Evolutionary conservation across 192 early-diverging fungal genomes (phyloP).

Genomic region (Gonapodya prolifera): DNA sequence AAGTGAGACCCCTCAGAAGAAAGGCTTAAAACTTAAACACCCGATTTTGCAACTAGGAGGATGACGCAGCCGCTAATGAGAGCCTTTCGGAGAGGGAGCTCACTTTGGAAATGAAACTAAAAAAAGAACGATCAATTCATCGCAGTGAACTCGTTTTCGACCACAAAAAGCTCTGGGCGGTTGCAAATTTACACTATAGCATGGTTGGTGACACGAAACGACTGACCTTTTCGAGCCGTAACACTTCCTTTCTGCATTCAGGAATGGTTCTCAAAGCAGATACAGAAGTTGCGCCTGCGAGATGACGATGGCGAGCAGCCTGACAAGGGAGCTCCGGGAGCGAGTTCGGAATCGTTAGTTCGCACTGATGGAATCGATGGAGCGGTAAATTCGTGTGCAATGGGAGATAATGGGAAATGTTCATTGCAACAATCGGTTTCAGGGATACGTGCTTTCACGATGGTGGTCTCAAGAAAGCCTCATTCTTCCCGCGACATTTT

Average conservation of each 20-base stretch:
- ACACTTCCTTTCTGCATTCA: conserved; percentile 8
- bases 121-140: conserved; percentile 63
- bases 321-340: not conserved
- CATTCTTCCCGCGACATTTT: not conserved
- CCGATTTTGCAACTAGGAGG: not conserved
- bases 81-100: conserved; percentile 50
- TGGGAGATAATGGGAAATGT: not conserved
- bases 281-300: conserved; percentile 12
- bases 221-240: not conserved
- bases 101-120: conserved; percentile 56
- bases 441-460: not conserved
- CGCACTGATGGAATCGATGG: not conserved
- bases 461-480: not conserved
- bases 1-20: too few relatives aligned
- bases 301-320: not conserved
- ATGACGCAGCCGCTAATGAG: conserved; percentile 4
- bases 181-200: conserved; percentile 71
- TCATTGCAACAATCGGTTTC: not conserved
- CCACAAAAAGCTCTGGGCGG: conserved; percentile 49
- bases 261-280: conserved; percentile 52
- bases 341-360: not conserved
- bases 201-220: conserved; percentile 40
- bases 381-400: not conserved
- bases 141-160: conserved; percentile 78
- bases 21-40: not conserved